Conservation (phyloP, 495 filamentous ascomycete species). For the Lasiosphaeris hirsuta region DNA sequence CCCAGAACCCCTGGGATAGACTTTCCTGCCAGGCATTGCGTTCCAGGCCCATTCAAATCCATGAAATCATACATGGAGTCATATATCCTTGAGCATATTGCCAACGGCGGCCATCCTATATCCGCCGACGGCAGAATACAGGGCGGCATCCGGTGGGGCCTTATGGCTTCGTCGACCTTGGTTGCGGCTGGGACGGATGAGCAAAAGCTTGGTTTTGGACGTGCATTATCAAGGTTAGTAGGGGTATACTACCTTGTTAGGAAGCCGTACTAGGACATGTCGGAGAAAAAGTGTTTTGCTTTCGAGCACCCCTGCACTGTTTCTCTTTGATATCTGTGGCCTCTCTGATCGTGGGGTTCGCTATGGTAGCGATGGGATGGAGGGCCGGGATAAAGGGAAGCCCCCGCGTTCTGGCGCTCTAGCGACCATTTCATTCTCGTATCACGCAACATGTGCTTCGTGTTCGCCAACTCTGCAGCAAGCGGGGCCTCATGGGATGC, state of each 20-base stretch:
- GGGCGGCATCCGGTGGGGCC: background rate
- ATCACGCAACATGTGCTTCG: slow-evolving; percentile 17
- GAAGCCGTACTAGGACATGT: background rate
- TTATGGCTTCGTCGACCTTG: background rate
- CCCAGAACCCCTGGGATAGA: background rate
- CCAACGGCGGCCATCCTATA: background rate
- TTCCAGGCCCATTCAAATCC: background rate
- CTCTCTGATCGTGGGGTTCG: background rate
- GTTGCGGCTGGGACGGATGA: background rate
- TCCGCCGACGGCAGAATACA: background rate
- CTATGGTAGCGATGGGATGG: background rate
- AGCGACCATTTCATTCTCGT: slow-evolving; percentile 1
- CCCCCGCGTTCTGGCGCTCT: background rate
- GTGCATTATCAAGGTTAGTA: background rate
- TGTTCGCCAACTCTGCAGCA: background rate
- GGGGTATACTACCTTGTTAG: background rate
- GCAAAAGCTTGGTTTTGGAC: slow-evolving; percentile 1
- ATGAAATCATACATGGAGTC: background rate
- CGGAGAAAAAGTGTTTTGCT: too few relatives aligned
- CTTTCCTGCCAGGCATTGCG: background rate
- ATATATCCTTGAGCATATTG: background rate
- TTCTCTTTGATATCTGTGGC: background rate
- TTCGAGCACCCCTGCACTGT: too few relatives aligned
- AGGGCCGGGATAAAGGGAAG: slow-evolving; percentile 3
- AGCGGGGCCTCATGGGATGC: background rate